Percentiles rank a stretch among this genome's conserved stretches.
Conservation (phyloP, 495 filamentous ascomycete species). For the Penicillium lagena region DNA sequence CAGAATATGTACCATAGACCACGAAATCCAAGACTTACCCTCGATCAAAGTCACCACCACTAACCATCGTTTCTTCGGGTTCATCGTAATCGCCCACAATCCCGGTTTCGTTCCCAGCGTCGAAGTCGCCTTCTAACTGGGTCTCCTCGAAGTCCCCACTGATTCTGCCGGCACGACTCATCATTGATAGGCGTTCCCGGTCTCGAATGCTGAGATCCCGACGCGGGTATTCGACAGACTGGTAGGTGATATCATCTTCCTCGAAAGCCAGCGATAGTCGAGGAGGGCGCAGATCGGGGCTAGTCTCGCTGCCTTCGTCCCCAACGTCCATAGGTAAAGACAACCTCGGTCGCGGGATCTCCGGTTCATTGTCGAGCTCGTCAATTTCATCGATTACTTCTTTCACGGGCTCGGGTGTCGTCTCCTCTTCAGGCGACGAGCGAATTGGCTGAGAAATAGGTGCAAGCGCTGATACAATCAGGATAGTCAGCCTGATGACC, state of each 20-base stretch:
- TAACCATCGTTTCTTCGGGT: constrained; percentile 24
- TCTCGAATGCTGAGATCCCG: constrained; percentile 51
- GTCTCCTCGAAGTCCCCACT: constrained; percentile 57
- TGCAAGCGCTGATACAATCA: constrained; percentile 44
- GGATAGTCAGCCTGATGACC: background rate
- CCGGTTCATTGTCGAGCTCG: constrained; percentile 58
- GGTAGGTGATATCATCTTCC: constrained; percentile 61
- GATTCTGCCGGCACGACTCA: constrained; percentile 50
- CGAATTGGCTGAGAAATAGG: constrained; percentile 49
- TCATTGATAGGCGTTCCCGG: constrained; percentile 39
- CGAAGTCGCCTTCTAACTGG: constrained; percentile 44
- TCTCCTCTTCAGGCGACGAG: constrained; percentile 46
- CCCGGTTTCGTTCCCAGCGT: constrained; percentile 39
- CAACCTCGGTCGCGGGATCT: constrained; percentile 56
- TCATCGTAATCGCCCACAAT: constrained; percentile 31
- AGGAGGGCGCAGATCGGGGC: constrained; percentile 51
- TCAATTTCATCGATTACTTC: constrained; percentile 39
- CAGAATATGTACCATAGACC: constrained; percentile 16
- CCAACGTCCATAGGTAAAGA: constrained; percentile 59
- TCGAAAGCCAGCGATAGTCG: constrained; percentile 55
- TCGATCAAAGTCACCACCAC: constrained; percentile 33
- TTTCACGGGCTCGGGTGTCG: constrained; percentile 16
- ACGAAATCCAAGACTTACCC: constrained; percentile 22
- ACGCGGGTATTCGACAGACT: constrained; percentile 63
- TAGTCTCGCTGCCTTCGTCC: constrained; percentile 42